Percentiles rank a stretch among this genome's conserved stretches.
phyloP scores from a whole-genome alignment of 2,329 filamentous ascomycete species.

The Neurospora sp. region DNA sequence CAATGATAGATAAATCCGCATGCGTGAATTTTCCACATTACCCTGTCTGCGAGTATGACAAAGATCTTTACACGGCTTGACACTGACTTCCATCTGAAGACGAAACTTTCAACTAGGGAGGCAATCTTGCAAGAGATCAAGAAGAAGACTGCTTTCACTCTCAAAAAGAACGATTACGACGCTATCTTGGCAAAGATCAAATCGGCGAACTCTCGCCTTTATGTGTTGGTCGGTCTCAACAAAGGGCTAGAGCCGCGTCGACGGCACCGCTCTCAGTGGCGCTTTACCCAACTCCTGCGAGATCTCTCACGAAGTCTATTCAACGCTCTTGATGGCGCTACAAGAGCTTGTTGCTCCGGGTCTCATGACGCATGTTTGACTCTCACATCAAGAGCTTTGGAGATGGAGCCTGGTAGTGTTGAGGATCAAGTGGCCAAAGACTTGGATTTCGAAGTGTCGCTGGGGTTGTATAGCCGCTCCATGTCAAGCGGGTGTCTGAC shows the following conservation, averaged over 20 bases:
- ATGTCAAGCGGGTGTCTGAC: not conserved
- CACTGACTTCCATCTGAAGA: too few relatives aligned
- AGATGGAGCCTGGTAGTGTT: not conserved
- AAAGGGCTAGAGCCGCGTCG: conserved; percentile 1
- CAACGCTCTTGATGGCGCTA: not conserved
- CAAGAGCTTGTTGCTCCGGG: not conserved
- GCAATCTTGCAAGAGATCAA: not conserved
- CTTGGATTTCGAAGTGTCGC: not conserved
- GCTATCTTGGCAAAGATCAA: conserved; percentile 3
- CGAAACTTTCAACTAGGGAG: too few relatives aligned
- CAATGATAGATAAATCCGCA: too few relatives aligned
- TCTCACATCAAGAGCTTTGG: not conserved
- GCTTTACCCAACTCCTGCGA: not conserved
- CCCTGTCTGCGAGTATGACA: too few relatives aligned
- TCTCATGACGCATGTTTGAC: not conserved
- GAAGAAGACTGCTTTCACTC: conserved; percentile 1
- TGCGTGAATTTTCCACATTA: too few relatives aligned
- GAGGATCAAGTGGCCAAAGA: conserved; percentile 1
- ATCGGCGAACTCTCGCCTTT: conserved; percentile 3
- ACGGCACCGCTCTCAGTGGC: not conserved
- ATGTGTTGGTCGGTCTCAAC: conserved; percentile 3
- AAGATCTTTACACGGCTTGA: too few relatives aligned
- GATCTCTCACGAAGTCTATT: not conserved
- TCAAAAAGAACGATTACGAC: conserved; percentile 9
- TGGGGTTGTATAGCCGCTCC: not conserved